Base-by-base conservation (phyloP, 148 eudicot genomes). In the Selenicereus undatus region DNA sequence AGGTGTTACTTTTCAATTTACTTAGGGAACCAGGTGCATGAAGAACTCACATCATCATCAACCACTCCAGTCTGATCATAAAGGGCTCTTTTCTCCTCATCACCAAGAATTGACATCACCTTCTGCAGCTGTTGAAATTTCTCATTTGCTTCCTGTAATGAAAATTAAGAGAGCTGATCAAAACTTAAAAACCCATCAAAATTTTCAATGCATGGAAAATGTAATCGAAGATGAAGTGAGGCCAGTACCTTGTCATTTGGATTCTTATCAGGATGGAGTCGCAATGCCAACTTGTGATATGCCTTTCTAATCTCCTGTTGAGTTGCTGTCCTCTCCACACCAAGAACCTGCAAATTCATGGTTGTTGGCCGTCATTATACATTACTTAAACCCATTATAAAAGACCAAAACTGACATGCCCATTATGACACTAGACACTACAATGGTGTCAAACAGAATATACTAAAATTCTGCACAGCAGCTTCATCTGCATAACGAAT, bases 51-150 rank as follows among this genome's bases (percentile, higher is more conserved):
- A 70, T 89, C 95, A 88, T 93, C 99, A 87, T 96, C 99, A 77
- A 96, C 89, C 83, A 93, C 87, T 26, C 99, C 99, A 71, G 98
- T 96, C 85, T 94, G 90, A 80, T 96, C 98, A 88, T 96, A 96
- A 50, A 93, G 87, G 74, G 97, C 91, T 77, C 98, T 85, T 84
- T 96, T 94, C 87, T 96, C 98, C 83, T 92, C 98, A 66, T 96
- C 97, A 45, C 98, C 99, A 65, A 96, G 98, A 74, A 96, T 89
- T 13, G 98, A 89, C 86, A 96, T 91, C 82, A 96, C 94, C 88
- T 93, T 93, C 84, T 96, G 99, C 87, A 96, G 88, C 83, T 94
- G 98, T 85, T 96, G 99, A 78, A 96, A 96, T 76, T 94, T 96
- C 65, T 93, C 99, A 81, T 96, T 96, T 77, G 98, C 99, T 68